These are phyloP conservation scores for Glycyrrhiza uralensis DNA, from an alignment of 306 rosid genomes.

Conservation along the genomic window DNA sequence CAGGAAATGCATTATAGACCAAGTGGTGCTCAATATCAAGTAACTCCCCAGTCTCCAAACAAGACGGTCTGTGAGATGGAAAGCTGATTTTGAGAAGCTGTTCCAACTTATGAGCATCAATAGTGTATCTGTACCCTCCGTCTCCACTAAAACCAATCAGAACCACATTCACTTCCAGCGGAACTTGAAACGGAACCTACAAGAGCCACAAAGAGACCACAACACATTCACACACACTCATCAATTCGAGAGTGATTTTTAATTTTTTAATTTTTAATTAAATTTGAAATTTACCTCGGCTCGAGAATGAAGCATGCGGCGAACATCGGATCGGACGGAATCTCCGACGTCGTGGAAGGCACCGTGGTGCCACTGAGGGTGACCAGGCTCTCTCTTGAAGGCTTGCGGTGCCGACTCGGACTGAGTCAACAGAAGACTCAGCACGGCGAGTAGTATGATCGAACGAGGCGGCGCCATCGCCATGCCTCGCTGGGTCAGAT, in stretches of 20 bases:
- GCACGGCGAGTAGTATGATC: conserved; percentile 11
- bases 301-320: conserved; percentile 93
- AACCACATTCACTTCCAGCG: conserved; percentile 88
- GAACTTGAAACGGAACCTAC: conserved; percentile 96
- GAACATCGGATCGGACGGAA: conserved; percentile 73
- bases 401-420: conserved; percentile 79
- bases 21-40: conserved; percentile 90
- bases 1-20: conserved; percentile 69
- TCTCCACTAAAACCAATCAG: conserved; percentile 78
- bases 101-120: conserved; percentile 69
- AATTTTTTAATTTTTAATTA: not conserved
- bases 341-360: conserved; percentile 93
- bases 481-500: conserved; percentile 29
- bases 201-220: not conserved
- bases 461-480: conserved; percentile 37
- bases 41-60: conserved; percentile 83
- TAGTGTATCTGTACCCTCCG: conserved; percentile 72
- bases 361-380: conserved; percentile 93
- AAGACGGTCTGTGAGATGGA: conserved; percentile 82
- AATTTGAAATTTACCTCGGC: conserved; percentile 63
- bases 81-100: conserved; percentile 69
- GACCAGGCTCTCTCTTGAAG: conserved; percentile 66
- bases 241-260: not conserved
- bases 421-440: conserved; percentile 46
- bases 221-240: not conserved